Evolutionary conservation across 208 protist genomes (phyloP), one percentile per base, ranked within the genome.

Genomic region (Acanthamoeba triangularis): DNA sequence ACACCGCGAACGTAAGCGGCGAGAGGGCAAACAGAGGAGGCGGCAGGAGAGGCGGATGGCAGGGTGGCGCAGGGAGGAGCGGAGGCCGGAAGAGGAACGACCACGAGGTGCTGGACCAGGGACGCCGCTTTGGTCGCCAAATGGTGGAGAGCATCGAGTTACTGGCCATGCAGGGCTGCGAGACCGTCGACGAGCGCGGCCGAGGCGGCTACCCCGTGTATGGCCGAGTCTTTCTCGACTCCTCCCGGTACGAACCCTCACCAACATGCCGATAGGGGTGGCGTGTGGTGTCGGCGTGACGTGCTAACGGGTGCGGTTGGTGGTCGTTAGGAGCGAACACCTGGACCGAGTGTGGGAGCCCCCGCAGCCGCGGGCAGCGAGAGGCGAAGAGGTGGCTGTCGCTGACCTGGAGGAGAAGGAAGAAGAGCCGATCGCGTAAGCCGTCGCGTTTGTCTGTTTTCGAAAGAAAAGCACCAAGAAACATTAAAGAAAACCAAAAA

Each of bases 201-300:
- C 76, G 76, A 23, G 76, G 76, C 20, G 76, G 76, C 44, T 85
- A 85, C 14, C 76, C 76, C 23, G 76, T 85, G 23, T 85, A 85
- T 16, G 76, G 76, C 44, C 76, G 76, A 0, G 0, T 85, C 44
- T 85, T 85, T 23, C 76, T 85, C 44, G 76, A 85, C 28, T n/a
- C 30, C 67, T 76, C 67, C 67, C 67, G 33, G 33, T 33, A 14
- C 25, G 10, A 72, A 2, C 63, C 63, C 63, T 23, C 35, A 44
- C n/a, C 35, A 18, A 18, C 6, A 41, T 33, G 20, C n/a, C n/a
- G n/a, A n/a, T n/a, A n/a, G n/a, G n/a, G n/a, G n/a, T n/a, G n/a
- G n/a, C n/a, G n/a, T n/a, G n/a, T n/a, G n/a, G n/a, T n/a, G n/a
- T 13, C 74, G 41, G 4, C 18, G 74, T 20, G 37, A 1, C 49